Base-by-base conservation (phyloP, 345 rosid species). In the Gossypium herbaceum region DNA sequence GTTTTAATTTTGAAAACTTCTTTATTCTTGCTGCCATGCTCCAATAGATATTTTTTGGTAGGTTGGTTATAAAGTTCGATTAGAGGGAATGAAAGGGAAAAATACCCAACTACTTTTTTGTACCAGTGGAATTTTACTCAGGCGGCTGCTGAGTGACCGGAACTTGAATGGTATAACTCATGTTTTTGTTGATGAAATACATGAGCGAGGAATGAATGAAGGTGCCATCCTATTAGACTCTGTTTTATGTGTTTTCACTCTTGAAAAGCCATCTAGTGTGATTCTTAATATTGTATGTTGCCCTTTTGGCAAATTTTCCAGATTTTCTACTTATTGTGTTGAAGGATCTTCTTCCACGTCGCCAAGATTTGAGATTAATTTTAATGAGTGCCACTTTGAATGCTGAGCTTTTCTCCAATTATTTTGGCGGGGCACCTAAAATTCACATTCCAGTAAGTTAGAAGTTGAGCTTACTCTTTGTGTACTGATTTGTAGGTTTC, bases 181-280 rank as follows among this genome's bases (percentile, higher is more conserved):
- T 86, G 99, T 95, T 78, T 91, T 95, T 76, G 99, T 95, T 63
- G 99, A 95, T 78, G 99, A 95, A 82, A 95, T 95, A 85, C 99
- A 95, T 75, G 99, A 95, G 80, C 83, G 99, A 73, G 99, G 99
- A 84, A 95, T 95, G 99, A 95, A 95, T 81, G 99, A 95, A 93
- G 99, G 99, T 93, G 83, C 76, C 39, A 17, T 68, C 73, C 45
- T 52, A 73, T 50, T 63, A 24, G 59, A 56, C 50, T 61, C 45
- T 9, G 4, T 50, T 59, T 74, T 17, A 34, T 34, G 57, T 69
- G 39, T 43, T 9, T 7, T 61, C 63, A 51, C 54, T 71, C 59
- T 29, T 48, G 51, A 25, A 63, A 67, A 71, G 39, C 77, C 52
- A 4, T 66, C 20, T 17, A 51, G n/a, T 57, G 20, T 15, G 55